Conservation (phyloP, 768 basidiomycete genomes). For the Podaxis sp. region DNA sequence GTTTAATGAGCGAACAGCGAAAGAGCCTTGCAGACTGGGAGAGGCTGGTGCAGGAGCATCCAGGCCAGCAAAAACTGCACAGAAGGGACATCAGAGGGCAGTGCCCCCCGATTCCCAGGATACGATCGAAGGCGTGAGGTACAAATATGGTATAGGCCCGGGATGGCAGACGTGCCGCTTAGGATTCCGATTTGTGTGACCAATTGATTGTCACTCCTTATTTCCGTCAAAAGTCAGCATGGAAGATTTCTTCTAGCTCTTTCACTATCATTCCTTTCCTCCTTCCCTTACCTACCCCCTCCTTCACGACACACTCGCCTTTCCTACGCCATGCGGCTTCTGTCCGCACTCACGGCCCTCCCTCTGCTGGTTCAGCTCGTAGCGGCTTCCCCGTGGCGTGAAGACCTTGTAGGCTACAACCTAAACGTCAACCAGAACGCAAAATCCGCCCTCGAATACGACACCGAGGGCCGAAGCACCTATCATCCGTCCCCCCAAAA, state of each 20-base stretch:
- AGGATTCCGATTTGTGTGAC: conserved; percentile 2
- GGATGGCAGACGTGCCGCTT: neutral
- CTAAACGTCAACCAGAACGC: conserved; percentile 78
- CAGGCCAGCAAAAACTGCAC: neutral
- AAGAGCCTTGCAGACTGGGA: neutral
- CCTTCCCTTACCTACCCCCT: conserved; percentile 9
- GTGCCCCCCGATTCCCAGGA: neutral
- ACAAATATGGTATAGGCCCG: neutral
- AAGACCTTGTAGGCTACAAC: conserved; percentile 71
- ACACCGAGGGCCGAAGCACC: conserved; percentile 57
- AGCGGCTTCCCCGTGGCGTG: conserved; percentile 63
- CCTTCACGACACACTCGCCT: neutral
- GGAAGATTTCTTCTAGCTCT: neutral
- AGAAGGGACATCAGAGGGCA: neutral
- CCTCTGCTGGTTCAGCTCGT: conserved; percentile 38
- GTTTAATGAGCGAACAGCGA: too few relatives aligned
- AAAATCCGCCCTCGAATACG: conserved; percentile 63
- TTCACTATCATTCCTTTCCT: conserved; percentile 1
- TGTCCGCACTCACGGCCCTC: conserved; percentile 41
- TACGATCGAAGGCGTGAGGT: neutral
- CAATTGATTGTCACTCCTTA: conserved; percentile 12
- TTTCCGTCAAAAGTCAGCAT: conserved; percentile 12
- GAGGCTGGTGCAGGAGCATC: neutral
- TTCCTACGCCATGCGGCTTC: conserved; percentile 43
- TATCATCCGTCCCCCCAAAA: conserved; percentile 82